A percentile compares a stretch with the other conserved stretches of the same genome.
phyloP scores from a whole-genome alignment of 2,329 filamentous ascomycete species.

The Pseudogymnoascus sp. region DNA sequence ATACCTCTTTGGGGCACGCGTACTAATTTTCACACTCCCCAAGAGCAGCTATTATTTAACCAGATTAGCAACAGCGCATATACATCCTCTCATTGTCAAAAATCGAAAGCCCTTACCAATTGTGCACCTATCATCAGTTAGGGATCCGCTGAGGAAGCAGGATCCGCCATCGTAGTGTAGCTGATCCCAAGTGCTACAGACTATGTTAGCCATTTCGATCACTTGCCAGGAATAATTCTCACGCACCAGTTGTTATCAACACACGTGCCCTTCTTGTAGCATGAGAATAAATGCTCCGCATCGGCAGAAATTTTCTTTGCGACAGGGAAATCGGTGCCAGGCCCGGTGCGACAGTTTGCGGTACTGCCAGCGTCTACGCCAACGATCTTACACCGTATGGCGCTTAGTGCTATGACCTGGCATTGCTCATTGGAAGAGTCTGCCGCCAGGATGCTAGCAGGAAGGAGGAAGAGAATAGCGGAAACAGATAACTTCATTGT shows the following conservation, averaged over 20 bases:
- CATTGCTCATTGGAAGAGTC: background rate
- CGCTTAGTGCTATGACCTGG: background rate
- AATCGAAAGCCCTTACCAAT: background rate
- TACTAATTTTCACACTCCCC: background rate
- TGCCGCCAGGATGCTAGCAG: background rate
- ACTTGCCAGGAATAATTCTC: background rate
- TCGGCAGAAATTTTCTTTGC: background rate
- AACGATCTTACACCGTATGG: background rate
- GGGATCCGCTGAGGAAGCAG: background rate
- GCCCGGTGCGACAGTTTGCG: background rate
- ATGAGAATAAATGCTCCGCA: background rate
- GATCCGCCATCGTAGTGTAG: slow-evolving; percentile 3
- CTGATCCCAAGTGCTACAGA: background rate
- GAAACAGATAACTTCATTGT: background rate
- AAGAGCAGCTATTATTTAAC: background rate
- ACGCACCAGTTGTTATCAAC: background rate
- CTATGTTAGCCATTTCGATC: background rate
- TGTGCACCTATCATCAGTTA: background rate
- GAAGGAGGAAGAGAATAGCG: background rate
- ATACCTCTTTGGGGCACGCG: too few relatives aligned
- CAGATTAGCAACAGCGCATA: background rate
- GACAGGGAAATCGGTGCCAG: background rate
- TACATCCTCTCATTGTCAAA: background rate
- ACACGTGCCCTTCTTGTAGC: slow-evolving; percentile 1
- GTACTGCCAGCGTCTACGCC: background rate